Conservation (phyloP, 805 yeast species). For the Spathaspora passalidarum region DNA sequence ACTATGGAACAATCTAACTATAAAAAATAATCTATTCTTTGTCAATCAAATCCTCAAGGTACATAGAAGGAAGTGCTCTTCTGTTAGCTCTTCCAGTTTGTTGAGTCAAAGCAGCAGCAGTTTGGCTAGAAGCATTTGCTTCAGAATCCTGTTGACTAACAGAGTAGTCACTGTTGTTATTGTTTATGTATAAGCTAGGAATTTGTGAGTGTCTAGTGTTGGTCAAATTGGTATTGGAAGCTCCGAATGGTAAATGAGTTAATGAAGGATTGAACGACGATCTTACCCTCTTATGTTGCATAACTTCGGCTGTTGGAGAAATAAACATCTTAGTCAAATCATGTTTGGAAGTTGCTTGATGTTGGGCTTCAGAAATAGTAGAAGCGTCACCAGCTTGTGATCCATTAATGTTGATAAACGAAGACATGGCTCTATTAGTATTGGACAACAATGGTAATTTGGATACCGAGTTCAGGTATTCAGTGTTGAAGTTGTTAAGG, state of each 20-base stretch:
- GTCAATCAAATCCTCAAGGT: conserved; percentile 50
- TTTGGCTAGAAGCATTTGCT: not conserved
- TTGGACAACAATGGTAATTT: conserved; percentile 28
- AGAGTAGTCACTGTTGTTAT: conserved; percentile 33
- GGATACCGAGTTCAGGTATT: conserved; percentile 21
- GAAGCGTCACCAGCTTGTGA: conserved; percentile 28
- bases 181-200: conserved; percentile 39
- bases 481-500: conserved; percentile 11
- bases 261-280: conserved; percentile 19
- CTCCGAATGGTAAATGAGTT: conserved; percentile 15
- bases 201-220: conserved; percentile 28
- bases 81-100: conserved; percentile 15
- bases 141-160: conserved; percentile 7
- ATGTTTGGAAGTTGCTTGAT: conserved; percentile 30
- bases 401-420: conserved; percentile 8
- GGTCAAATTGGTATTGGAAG: conserved; percentile 15
- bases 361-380: conserved; percentile 30
- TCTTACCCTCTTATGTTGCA: conserved; percentile 43
- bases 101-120: conserved; percentile 3
- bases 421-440: conserved; percentile 16
- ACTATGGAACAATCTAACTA: not conserved
- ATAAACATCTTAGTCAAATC: conserved; percentile 57
- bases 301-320: conserved; percentile 77
- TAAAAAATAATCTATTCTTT: conserved; percentile 12
- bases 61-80: conserved; percentile 46